Base-by-base conservation (phyloP, 2,329 filamentous ascomycete species). In the Coleophoma crateriformis region DNA sequence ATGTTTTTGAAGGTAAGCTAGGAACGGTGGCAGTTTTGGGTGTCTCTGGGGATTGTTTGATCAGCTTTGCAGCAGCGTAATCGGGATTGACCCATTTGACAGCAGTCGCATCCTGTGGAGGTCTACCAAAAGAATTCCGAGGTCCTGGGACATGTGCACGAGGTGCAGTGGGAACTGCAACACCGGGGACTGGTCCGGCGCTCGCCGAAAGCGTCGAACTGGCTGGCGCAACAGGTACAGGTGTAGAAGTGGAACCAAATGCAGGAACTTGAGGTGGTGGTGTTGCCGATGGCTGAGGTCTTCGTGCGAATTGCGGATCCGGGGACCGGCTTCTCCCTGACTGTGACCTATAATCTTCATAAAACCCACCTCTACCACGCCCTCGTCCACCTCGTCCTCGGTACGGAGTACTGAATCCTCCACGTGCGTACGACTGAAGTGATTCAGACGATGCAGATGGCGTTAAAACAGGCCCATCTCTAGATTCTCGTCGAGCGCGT, bases 391-490 rank as follows among this genome's bases (percentile, higher is more conserved):
- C 69, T 53, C 70, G 59, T 47, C 77, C 82, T 32, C 82, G 73
- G 3, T 79, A 78, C 50, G 80, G 69, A 6, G 70, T 72, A 22
- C 78, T 73, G 27, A 68, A 35, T 13, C 37, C 19, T 33, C 47
- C 35, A 43, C 58, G 51, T 17, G 44, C 48, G 48, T 61, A 62
- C 8, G 53, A 47, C 45, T 52, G 53, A 1, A 78, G 74, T 12
- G 80, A 76, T 54, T 90, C 87, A 0, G 86, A 87, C 19, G 81
- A 82, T 10, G 81, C 82, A 3, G 87, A 88, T 4, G 84, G 84
- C 15, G 84, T 85, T 1, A 85, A 87, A 19, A 82, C 77, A 11
- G 87, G 85, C 0, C 86, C 87, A 59, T 91, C 87, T 60, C 87
- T 76, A 8, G 86, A 89, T 14, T 78, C 82, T 43, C 86, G 76